Evolutionary conservation across 2,329 filamentous ascomycete species (phyloP).

Genomic region (Pestalotiopsis sp.): DNA sequence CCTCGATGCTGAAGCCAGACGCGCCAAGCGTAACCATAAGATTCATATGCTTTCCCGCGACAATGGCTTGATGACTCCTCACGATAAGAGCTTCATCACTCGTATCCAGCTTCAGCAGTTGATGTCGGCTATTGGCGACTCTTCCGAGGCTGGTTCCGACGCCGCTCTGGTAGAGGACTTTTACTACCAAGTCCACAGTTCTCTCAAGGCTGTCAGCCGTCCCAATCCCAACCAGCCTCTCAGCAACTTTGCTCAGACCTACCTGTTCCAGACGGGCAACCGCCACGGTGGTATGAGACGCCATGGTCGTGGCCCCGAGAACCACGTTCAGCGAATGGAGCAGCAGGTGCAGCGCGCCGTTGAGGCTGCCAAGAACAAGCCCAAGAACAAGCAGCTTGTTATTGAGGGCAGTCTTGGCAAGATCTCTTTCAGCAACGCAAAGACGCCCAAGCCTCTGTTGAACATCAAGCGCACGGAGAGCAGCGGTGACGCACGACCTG

Average conservation of each 20-base stretch:
- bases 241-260: slow-evolving; percentile 96
- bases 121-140: slow-evolving; percentile 86
- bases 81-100: slow-evolving; percentile 99
- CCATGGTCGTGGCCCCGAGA: slow-evolving; percentile 83
- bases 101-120: slow-evolving; percentile 96
- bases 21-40: slow-evolving; percentile 97
- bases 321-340: slow-evolving; percentile 98
- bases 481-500: slow-evolving; percentile 57
- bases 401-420: slow-evolving; percentile 96
- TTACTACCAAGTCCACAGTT: slow-evolving; percentile 96
- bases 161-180: slow-evolving; percentile 89
- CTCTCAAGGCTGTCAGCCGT: slow-evolving; percentile 86
- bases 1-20: slow-evolving; percentile 87
- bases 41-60: slow-evolving; percentile 91
- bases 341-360: slow-evolving; percentile 97
- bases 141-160: slow-evolving; percentile 78
- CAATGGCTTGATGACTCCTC: slow-evolving; percentile 97
- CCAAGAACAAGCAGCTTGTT: slow-evolving; percentile 96
- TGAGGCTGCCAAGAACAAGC: slow-evolving; percentile 94
- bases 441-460: slow-evolving; percentile 91
- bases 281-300: slow-evolving; percentile 75
- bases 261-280: slow-evolving; percentile 91
- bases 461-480: slow-evolving; percentile 90
- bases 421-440: slow-evolving; percentile 98
- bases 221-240: slow-evolving; percentile 92